Conservation (phyloP, 345 rosid species). For the Camelina neglecta region DNA sequence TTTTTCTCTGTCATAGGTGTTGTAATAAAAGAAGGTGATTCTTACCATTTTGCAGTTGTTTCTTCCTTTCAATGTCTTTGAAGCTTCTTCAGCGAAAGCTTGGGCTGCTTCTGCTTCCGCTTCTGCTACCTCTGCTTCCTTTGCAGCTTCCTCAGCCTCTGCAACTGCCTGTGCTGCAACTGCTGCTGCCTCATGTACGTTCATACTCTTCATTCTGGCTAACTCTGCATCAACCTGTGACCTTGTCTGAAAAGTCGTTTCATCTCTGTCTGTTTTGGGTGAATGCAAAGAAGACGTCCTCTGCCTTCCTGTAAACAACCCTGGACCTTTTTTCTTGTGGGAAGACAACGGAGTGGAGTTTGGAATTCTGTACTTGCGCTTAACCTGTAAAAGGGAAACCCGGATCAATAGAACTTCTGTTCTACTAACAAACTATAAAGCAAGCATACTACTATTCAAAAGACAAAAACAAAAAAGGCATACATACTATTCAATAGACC, state of each 20-base stretch:
- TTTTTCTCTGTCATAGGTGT: conserved; percentile 8
- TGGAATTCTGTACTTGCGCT: conserved; percentile 86
- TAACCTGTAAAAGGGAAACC: conserved; percentile 58
- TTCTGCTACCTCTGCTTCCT: conserved; percentile 94
- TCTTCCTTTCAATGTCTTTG: conserved; percentile 72
- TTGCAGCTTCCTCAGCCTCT: conserved; percentile 94
- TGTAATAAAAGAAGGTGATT: neutral
- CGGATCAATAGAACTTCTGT: conserved; percentile 3
- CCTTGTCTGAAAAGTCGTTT: conserved; percentile 56
- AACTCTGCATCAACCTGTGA: conserved; percentile 83
- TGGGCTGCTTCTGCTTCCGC: conserved; percentile 94
- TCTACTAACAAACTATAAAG: conserved; percentile 19
- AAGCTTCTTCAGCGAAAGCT: conserved; percentile 87
- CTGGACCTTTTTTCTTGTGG: conserved; percentile 58
- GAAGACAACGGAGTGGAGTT: conserved; percentile 50
- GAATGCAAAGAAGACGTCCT: conserved; percentile 41
- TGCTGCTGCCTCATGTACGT: conserved; percentile 78
- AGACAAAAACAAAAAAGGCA: neutral
- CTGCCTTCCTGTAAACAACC: conserved; percentile 54
- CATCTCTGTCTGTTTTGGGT: conserved; percentile 62
- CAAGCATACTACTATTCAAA: neutral
- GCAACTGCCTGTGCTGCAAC: conserved; percentile 93
- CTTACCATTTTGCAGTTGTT: conserved; percentile 58
- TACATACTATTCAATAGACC: neutral
- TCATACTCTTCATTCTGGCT: conserved; percentile 82